Evolutionary conservation across 2,329 filamentous ascomycete species (phyloP).

Genomic region (Zymoseptoria ardabiliae): DNA sequence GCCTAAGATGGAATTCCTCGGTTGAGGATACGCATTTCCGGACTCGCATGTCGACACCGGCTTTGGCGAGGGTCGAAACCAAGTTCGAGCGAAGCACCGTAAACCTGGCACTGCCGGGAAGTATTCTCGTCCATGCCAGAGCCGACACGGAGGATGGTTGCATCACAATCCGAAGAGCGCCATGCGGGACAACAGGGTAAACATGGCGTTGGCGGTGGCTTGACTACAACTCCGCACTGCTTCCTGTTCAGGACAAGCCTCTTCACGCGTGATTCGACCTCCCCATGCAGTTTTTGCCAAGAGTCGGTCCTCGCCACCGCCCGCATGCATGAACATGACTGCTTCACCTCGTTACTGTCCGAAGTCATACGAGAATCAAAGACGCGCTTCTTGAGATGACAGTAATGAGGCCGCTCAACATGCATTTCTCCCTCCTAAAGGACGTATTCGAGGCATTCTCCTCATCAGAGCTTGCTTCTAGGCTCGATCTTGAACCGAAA

Average conservation of each 20-base stretch:
- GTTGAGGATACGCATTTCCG: not conserved
- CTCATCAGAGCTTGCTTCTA: not conserved
- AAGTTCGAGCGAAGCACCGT: not conserved
- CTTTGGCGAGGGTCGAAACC: not conserved
- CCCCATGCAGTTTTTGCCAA: not conserved
- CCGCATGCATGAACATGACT: not conserved
- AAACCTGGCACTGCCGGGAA: not conserved
- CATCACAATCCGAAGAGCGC: not conserved
- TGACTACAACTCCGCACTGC: not conserved
- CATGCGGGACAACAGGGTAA: not conserved
- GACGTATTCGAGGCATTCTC: not conserved
- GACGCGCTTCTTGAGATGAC: not conserved
- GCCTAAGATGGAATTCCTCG: not conserved
- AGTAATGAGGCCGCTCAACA: not conserved
- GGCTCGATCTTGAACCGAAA: constrained; percentile 16
- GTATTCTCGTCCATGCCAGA: not conserved
- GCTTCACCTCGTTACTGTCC: too few relatives aligned
- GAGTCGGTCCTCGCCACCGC: not conserved
- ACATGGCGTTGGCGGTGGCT: not conserved
- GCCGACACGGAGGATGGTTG: not conserved
- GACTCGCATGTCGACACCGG: not conserved
- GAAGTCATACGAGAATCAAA: not conserved
- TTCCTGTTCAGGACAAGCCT: not conserved
- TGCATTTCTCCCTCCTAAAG: not conserved
- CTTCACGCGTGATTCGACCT: not conserved